Evolutionary conservation across 2,329 filamentous ascomycete species (phyloP), one percentile per base, ranked within the genome.

Genomic region (Diaporthe destruens): DNA sequence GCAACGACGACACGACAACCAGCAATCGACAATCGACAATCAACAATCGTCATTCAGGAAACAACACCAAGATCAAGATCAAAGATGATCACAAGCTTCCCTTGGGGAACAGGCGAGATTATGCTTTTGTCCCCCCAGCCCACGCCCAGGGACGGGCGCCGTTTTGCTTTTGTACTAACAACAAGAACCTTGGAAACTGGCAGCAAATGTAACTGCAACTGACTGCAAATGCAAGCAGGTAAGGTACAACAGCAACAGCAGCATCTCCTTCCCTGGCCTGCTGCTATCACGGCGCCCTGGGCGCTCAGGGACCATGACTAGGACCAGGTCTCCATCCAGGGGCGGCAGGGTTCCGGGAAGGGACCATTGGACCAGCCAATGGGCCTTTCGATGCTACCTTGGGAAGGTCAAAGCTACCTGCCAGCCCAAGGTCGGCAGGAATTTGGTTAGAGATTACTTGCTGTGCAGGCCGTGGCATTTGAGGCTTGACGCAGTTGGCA

Each of bases 291-390:
- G 29, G 47, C 44, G 68, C 68, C 54, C 68, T 53, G 68, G 29
- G 47, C 44, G 68, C 68, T 61, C 68, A 61, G 68, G 68, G 68
- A 70, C 68, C 47, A 61, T 42, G 55, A 70, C 68, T 42, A 49
- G 68, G 68, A 70, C 55, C 47, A 61, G 68, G 55, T 5, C 8
- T 6, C 23, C 16, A 23, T 25, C 44, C 49, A 42, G 42, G 39
- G 39, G 14, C 12, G 14, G 36, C 36, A 39, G 53, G 53, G 14
- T 8, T 55, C n/a, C 18, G 29, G 29, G 42, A 29, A 44, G 25
- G 25, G 36, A 39, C 34, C 66, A 34, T 36, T 49, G 42, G 42
- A 14, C 61, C 61, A 51, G 34, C 34, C 32, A 66, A 51, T 66
- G 32, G 61, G 39, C 61, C 44, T 53, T 36, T 36, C n/a, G 14